Conservation (phyloP, 768 basidiomycete species). For the Boletus rubroflammeus region DNA sequence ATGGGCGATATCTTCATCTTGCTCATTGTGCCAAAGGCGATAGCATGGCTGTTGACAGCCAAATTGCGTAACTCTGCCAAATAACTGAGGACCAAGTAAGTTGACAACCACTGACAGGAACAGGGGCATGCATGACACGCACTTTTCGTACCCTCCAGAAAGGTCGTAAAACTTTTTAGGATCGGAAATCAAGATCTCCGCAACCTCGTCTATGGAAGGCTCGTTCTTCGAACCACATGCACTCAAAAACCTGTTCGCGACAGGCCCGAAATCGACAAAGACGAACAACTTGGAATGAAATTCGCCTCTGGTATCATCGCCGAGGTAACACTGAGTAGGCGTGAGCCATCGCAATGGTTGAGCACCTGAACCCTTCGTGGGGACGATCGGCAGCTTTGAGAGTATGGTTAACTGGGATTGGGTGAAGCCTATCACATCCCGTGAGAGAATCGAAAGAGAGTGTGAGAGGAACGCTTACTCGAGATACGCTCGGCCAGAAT, state of each 20-base stretch:
- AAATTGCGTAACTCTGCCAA: slow-evolving; percentile 79
- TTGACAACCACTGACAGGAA: not conserved
- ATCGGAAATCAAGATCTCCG: slow-evolving; percentile 61
- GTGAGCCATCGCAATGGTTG: slow-evolving; percentile 44
- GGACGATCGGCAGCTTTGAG: slow-evolving; percentile 63
- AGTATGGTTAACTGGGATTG: slow-evolving; percentile 52
- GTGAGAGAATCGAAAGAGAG: slow-evolving; percentile 2
- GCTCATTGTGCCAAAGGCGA: slow-evolving; percentile 44
- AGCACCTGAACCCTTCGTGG: slow-evolving; percentile 39
- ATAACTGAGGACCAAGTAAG: slow-evolving; percentile 50
- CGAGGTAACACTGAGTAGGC: slow-evolving; percentile 71
- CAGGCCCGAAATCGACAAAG: slow-evolving; percentile 83
- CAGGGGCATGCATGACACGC: slow-evolving; percentile 18
- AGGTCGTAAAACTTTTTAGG: slow-evolving; percentile 69
- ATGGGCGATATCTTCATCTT: slow-evolving; percentile 71
- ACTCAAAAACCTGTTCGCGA: slow-evolving; percentile 79
- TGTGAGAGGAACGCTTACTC: slow-evolving; percentile 38
- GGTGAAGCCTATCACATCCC: slow-evolving; percentile 49
- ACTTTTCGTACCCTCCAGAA: slow-evolving; percentile 69
- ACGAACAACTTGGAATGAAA: slow-evolving; percentile 81
- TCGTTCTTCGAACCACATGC: slow-evolving; percentile 86
- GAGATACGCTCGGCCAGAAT: slow-evolving; percentile 60
- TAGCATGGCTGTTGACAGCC: slow-evolving; percentile 64
- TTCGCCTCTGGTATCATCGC: slow-evolving; percentile 45
- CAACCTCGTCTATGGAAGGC: slow-evolving; percentile 82